phyloP scores from a whole-genome alignment of 495 filamentous ascomycete genomes.

The Aspergillus avenaceus region DNA sequence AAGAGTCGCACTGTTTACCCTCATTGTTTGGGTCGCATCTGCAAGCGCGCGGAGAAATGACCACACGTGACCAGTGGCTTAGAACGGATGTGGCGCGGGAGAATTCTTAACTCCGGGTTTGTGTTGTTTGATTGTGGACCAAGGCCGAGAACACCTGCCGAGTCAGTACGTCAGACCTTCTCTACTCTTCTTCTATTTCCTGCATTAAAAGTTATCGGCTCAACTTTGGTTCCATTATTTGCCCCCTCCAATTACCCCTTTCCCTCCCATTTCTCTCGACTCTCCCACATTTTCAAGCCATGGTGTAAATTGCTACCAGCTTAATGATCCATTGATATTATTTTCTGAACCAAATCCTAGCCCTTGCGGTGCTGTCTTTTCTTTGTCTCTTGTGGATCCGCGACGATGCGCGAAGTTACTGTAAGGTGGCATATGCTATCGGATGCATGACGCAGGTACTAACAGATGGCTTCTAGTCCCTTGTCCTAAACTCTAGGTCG shows the following conservation, averaged over 20 bases:
- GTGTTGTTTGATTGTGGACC: neutral
- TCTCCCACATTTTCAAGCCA: constrained; percentile 15
- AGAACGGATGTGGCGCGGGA: neutral
- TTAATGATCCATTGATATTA: constrained; percentile 17
- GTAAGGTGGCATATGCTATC: constrained; percentile 21
- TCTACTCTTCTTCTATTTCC: too few species aligned
- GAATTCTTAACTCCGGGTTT: too few species aligned
- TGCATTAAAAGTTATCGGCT: neutral
- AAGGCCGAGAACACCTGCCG: constrained; percentile 15
- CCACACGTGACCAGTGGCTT: constrained; percentile 13
- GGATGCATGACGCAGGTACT: constrained; percentile 4
- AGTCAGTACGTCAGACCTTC: constrained; percentile 19
- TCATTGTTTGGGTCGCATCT: constrained; percentile 30
- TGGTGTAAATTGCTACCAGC: constrained; percentile 20
- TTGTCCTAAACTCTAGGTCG: constrained; percentile 20
- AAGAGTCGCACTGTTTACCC: constrained; percentile 28
- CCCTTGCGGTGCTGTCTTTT: constrained; percentile 29
- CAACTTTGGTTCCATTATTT: neutral
- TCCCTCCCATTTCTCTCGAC: constrained; percentile 5
- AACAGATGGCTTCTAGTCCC: constrained; percentile 19
- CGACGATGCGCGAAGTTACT: constrained; percentile 32
- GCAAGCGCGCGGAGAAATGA: constrained; percentile 19
- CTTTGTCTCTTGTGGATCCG: constrained; percentile 14
- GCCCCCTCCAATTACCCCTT: neutral
- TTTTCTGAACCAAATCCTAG: constrained; percentile 8